Evolutionary conservation across 2,329 filamentous ascomycete species (phyloP), one percentile per base, ranked within the genome.

Genomic region (Beauveria scarabaeidicola): DNA sequence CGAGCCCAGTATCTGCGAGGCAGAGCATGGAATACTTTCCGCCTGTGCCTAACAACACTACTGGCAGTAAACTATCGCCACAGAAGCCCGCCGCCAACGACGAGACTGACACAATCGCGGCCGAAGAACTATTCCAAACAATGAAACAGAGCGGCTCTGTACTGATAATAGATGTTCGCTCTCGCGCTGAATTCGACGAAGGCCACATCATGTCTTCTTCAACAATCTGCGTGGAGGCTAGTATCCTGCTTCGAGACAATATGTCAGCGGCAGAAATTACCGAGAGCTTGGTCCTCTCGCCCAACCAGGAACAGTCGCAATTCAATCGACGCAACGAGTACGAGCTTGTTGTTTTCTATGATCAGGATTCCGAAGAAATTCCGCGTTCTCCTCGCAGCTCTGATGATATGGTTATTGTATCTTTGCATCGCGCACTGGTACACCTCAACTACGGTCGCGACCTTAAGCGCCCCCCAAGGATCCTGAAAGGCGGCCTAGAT

Each of bases 291-390:
- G 79, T 91, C 2, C 73, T 94, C 6, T 87, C 85, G 0, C 87
- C 89, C 0, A 77, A 84, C n/a, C 73, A 79, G n/a, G 94, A 99
- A 70, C 86, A 89, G 65, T 74, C 79, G 1, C 77, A 90, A 36
- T 96, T 96, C 66, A 85, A 84, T 46, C 77, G 84, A 59, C 82
- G 87, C 15, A 81, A 92, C 63, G 80, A 88, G 59, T 96, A 89
- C 66, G 91, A 97, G 65, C 74, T 97, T 46, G 82, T 99, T 11
- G 89, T 99, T 0, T 94, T 95, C 67, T 96, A 97, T 70, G 91
- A 99, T 70, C 82, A 93, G 64, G 63, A 80, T 70, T 78, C 89
- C 68, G 61, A 81, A 72, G 64, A 77, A 63, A 66, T 95, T 21
- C 63, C 64, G 61, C 61, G 63, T 59, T 66, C 66, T 63, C 70